phyloP scores from a whole-genome alignment of 306 rosid species.

The Trifolium dubium region DNA sequence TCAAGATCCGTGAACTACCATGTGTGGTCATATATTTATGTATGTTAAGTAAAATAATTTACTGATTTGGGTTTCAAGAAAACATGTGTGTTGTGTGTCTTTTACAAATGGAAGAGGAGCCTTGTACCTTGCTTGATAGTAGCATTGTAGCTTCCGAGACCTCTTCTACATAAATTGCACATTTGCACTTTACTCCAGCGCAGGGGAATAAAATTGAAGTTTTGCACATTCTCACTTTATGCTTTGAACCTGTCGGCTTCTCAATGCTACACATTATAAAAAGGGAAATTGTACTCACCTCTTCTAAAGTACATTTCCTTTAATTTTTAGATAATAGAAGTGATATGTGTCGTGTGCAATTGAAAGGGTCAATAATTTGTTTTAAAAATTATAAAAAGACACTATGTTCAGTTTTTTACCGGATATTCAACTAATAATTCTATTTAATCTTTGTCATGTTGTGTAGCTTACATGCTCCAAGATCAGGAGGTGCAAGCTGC shows the following conservation, averaged over 20 bases:
- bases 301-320: not conserved
- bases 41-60: not conserved
- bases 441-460: slow-evolving; percentile 13
- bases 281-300: not conserved
- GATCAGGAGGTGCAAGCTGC: slow-evolving; percentile 97
- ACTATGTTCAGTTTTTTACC: not conserved
- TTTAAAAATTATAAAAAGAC: not conserved
- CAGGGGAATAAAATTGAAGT: slow-evolving; percentile 29
- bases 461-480: slow-evolving; percentile 78
- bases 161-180: slow-evolving; percentile 33
- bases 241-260: slow-evolving; percentile 26
- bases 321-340: not conserved
- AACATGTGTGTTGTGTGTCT: not conserved
- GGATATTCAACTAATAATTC: slow-evolving; percentile 14
- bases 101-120: slow-evolving; percentile 38
- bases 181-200: slow-evolving; percentile 1
- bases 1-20: not conserved
- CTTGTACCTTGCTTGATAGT: slow-evolving; percentile 43
- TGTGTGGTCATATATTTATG: not conserved
- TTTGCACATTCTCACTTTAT: slow-evolving; percentile 1
- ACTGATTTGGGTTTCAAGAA: not conserved
- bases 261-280: slow-evolving; percentile 10
- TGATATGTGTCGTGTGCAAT: not conserved
- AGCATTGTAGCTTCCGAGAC: slow-evolving; percentile 40
- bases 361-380: not conserved